phyloP scores from a whole-genome alignment of 2,329 filamentous ascomycete genomes.

The Penicillium crustosum region DNA sequence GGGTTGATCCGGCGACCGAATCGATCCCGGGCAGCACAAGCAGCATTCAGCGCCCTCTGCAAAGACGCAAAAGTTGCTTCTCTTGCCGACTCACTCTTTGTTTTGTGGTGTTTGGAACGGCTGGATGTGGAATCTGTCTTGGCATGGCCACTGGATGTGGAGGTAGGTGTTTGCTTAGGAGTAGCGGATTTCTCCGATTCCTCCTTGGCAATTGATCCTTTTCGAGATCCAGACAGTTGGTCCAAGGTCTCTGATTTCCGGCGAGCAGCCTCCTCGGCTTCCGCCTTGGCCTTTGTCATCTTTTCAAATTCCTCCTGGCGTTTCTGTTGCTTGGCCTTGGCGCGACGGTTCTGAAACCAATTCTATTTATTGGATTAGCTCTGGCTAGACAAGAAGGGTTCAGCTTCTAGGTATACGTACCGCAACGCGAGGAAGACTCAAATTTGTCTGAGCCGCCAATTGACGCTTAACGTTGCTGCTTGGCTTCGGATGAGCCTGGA shows the following conservation, averaged over 20 bases:
- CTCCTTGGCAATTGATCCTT: constrained; percentile 22
- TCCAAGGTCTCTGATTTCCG: constrained; percentile 31
- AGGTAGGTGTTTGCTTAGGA: constrained; percentile 30
- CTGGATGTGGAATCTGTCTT: constrained; percentile 18
- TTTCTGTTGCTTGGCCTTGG: constrained; percentile 54
- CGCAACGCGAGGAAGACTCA: constrained; percentile 51
- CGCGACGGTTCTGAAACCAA: constrained; percentile 55
- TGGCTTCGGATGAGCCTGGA: constrained; percentile 52
- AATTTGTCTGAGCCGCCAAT: constrained; percentile 50
- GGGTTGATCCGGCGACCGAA: constrained; percentile 27
- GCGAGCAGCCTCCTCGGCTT: constrained; percentile 38
- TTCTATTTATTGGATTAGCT: constrained; percentile 39
- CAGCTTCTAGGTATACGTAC: constrained; percentile 36
- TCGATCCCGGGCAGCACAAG: constrained; percentile 40
- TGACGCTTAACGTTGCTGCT: constrained; percentile 52
- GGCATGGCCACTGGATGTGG: constrained; percentile 5
- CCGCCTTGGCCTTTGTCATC: constrained; percentile 42
- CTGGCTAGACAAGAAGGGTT: not conserved
- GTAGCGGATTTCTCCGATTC: constrained; percentile 28
- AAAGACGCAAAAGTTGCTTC: constrained; percentile 47
- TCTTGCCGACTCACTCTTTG: constrained; percentile 39
- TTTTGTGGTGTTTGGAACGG: constrained; percentile 36
- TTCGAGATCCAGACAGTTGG: constrained; percentile 25
- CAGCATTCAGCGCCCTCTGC: constrained; percentile 45
- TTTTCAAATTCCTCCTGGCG: constrained; percentile 51